Evolutionary conservation across 2,329 filamentous ascomycete species (phyloP), one percentile per base, ranked within the genome.

Genomic region (Cadophora sp.): DNA sequence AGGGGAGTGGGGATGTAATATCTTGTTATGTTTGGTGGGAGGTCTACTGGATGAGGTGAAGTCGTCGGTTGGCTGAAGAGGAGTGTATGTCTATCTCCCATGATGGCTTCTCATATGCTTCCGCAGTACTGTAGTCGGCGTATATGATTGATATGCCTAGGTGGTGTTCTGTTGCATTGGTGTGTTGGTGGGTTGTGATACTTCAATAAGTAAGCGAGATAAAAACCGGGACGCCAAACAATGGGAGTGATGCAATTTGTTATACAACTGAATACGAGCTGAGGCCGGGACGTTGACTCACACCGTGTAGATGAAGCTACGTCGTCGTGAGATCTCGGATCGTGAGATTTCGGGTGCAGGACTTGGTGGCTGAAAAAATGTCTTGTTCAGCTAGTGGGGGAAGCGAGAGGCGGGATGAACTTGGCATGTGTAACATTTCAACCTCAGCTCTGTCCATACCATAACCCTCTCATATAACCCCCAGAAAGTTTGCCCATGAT

Each of bases 1-100:
- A 72, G 73, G 30, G 74, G 67, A 1, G 78, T 79, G 33, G 69
- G 59, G 20, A 81, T 75, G 65, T 73, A 77, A 22, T 67, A 71
- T 4, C 79, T 72, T 33, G 70, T 73, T 22, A 81, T 76, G 27
- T 72, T 65, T 6, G 65, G 13, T 0, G 79, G 79, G 20, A 80
- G 59, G 8, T 24, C 22, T 9, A 60, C 41, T 20, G 58, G 41
- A 16, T 45, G 43, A 30, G 41, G 41, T 13, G 58, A 13, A 5
- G 58, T 33, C 1, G 20, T 2, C 14, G 58, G 22, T 20, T 47
- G n/a, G 14, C 58, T 47, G 30, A 33, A 60, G 16, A 47, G 41
- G 14, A 60, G 58, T 3, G 14, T 48, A 16, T 60, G 58, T 47
- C 58, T 47, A 24, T 60, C 58, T 14, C 11, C 18, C 58, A 60